Percentiles rank a stretch among this genome's conserved stretches.
Evolutionary conservation across 768 basidiomycete species (phyloP).

Genomic region (Strobilomyces confusus): DNA sequence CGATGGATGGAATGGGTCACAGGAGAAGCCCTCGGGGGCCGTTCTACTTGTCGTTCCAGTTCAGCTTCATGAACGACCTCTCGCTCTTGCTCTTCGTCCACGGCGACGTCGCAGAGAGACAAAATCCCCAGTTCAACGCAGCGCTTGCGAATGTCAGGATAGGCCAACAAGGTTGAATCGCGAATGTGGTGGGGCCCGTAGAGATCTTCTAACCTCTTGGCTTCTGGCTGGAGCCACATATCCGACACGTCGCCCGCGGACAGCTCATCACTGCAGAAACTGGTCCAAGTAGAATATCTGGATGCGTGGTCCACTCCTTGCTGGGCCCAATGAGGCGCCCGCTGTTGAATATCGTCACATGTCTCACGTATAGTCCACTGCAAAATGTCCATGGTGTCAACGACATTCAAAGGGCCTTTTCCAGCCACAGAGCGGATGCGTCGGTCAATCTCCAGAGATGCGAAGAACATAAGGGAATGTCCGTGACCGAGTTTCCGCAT

Average conservation of each 20-base stretch:
- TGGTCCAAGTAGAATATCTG: not conserved
- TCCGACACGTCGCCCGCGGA: no score
- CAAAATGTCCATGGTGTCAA: no score
- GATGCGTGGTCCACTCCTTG: not conserved
- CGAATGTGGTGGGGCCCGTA: not conserved
- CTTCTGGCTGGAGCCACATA: no score
- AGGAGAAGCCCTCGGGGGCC: not conserved
- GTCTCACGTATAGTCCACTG: no score
- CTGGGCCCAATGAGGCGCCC: no score
- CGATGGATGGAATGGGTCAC: not conserved
- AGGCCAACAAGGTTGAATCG: not conserved
- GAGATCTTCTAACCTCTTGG: not conserved
- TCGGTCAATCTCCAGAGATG: no score
- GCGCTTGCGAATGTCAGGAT: not conserved
- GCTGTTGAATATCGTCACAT: no score
- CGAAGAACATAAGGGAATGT: no score
- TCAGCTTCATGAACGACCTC: not conserved
- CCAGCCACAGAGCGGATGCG: not conserved
- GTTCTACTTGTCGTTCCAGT: not conserved
- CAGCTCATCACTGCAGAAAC: not conserved
- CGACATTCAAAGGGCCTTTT: not conserved
- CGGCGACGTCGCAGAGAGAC: not conserved
- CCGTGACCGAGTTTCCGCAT: no score
- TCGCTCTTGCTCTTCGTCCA: not conserved
- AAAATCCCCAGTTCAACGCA: not conserved